phyloP scores from a whole-genome alignment of 345 rosid species.

The Lumnitzera racemosa region DNA sequence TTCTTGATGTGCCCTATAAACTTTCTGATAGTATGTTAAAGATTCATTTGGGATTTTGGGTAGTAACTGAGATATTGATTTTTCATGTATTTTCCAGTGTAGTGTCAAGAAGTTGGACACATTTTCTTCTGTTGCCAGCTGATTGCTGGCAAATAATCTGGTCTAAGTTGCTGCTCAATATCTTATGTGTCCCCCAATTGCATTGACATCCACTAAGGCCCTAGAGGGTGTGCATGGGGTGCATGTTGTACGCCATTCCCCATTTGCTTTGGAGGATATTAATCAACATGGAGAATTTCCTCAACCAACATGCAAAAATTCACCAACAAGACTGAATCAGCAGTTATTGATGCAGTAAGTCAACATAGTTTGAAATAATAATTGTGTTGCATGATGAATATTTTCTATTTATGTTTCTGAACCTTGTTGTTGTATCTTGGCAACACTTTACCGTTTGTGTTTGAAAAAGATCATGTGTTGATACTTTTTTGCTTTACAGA shows the following conservation, averaged over 20 bases:
- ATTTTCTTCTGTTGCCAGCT: slow-evolving; percentile 29
- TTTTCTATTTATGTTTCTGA: too few relatives aligned
- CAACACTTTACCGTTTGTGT: too few relatives aligned
- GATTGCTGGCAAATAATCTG: slow-evolving; percentile 31
- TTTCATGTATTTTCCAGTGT: too few relatives aligned
- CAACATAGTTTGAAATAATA: background rate
- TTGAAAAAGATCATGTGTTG: too few relatives aligned
- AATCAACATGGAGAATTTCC: slow-evolving; percentile 34
- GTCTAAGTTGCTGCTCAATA: slow-evolving; percentile 9
- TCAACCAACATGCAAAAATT: slow-evolving; percentile 28
- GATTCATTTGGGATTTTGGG: too few relatives aligned
- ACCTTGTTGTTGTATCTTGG: too few relatives aligned
- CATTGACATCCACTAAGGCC: slow-evolving; percentile 38
- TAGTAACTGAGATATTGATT: too few relatives aligned
- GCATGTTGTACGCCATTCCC: slow-evolving; percentile 61
- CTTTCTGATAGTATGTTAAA: too few relatives aligned
- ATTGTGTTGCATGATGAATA: too few relatives aligned
- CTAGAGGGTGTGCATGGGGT: slow-evolving; percentile 74
- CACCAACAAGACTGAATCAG: slow-evolving; percentile 41
- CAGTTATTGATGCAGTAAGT: slow-evolving; percentile 49
- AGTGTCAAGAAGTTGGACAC: slow-evolving; percentile 8
- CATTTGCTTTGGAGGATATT: slow-evolving; percentile 46
- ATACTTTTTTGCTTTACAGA: slow-evolving; percentile 24
- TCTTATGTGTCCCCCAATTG: slow-evolving; percentile 44
- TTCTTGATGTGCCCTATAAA: too few relatives aligned